Percentiles rank a stretch among this genome's conserved stretches.
Conservation (phyloP, 83 land plant genomes). For the Isoetes engelmannii region DNA sequence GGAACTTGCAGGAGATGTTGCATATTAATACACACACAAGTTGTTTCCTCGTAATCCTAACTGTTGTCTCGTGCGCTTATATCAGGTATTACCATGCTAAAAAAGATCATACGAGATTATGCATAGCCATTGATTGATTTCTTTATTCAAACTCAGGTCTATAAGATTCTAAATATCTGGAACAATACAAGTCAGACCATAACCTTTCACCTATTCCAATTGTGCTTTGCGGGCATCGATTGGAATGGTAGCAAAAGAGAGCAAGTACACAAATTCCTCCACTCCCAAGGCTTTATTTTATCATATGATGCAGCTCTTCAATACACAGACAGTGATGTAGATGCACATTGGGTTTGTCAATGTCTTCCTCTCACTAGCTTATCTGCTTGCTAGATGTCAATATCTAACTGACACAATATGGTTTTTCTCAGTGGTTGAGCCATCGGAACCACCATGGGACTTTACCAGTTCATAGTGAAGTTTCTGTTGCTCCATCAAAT, state of each 20-base stretch:
- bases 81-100: conserved; percentile 9
- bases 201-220: too few species aligned
- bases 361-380: background rate
- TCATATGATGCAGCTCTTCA: conserved; percentile 79
- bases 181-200: too few species aligned
- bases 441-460: too few species aligned
- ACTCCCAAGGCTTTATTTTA: conserved; percentile 82
- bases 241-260: too few species aligned
- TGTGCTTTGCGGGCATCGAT: too few species aligned
- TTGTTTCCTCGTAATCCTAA: conserved; percentile 15
- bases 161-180: too few species aligned
- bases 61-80: conserved; percentile 13
- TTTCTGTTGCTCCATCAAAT: background rate
- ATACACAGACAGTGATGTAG: conserved; percentile 61
- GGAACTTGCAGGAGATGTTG: background rate
- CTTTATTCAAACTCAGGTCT: too few species aligned
- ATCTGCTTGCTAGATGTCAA: background rate
- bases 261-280: conserved; percentile 72
- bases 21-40: conserved; percentile 14
- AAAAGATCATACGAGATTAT: too few species aligned
- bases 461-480: background rate
- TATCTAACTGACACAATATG: background rate
- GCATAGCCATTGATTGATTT: too few species aligned
- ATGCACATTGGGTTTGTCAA: conserved; percentile 61
- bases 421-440: conserved; percentile 66